Evolutionary conservation across 495 filamentous ascomycete genomes (phyloP), one percentile per base, ranked within the genome.

Genomic region (Xylaria castorea): DNA sequence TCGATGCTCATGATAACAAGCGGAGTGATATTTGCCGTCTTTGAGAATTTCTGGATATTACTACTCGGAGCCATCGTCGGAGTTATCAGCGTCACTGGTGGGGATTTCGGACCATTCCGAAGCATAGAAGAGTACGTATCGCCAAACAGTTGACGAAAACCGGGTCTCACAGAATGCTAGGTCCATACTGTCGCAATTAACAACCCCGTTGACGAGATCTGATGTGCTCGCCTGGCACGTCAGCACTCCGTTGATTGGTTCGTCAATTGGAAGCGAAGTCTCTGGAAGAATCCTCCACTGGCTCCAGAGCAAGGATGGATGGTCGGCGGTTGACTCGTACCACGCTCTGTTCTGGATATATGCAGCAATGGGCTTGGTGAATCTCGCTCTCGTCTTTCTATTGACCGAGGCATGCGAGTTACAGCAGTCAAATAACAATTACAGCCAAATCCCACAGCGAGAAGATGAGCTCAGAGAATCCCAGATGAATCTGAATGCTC

Each of bases 171-270:
- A 44, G 25, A 27, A 12, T n/a, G 30, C 25, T 60, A 79, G 78
- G 68, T 92, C 91, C 4, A 91, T 91, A 3, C 78, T 95, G 14
- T 91, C 93, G 7, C 92, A 95, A 72, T 85, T 97, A 22, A 92
- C 90, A 0, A 83, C 85, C 0, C 81, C 89, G 27, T 85, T 86
- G 27, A 80, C 82, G 14, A 85, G 93, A 60, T 86, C 90, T 58
- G 92, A 94, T 82, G 88, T 97, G 27, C 92, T 94, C 75, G 90
- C 93, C 9, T 97, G 94, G 94, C 94, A 96, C 76, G 78, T 79
- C n/a, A 75, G 71, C 22, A 78, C 71, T 14, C 89, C 89, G 0
- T 85, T 95, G 11, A 76, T 91, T 12, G 92, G 91, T 12, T 88
- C 89, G 0, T 91, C 92, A 1, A 78, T 88, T 9, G 93, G 94